Percentiles rank a stretch among this genome's conserved stretches.
Conservation (phyloP, 2,329 filamentous ascomycete genomes). For the Lasiodiplodia gonubiensis region DNA sequence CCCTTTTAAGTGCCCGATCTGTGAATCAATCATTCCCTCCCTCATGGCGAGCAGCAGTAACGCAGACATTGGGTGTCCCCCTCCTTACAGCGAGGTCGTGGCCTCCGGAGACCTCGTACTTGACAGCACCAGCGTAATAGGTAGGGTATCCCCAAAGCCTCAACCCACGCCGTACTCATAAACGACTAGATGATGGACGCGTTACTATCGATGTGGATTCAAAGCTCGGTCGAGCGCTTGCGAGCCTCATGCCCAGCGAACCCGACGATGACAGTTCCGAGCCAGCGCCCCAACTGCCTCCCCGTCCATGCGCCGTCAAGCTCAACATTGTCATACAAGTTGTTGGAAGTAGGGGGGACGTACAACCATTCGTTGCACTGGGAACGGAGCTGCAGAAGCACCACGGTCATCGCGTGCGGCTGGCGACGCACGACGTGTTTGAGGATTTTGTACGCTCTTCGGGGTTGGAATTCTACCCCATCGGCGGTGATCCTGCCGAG, state of each 20-base stretch:
- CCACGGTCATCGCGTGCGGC: conserved; percentile 61
- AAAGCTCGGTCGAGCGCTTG: conserved; percentile 21
- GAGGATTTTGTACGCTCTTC: conserved; percentile 59
- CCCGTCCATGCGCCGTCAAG: background rate
- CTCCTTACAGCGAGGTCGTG: conserved; percentile 11
- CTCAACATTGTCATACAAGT: conserved; percentile 63
- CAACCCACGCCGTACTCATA: background rate
- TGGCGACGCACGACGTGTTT: conserved; percentile 63
- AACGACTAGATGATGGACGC: conserved; percentile 31
- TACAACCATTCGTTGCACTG: conserved; percentile 65
- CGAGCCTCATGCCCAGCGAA: conserved; percentile 12
- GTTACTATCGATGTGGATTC: conserved; percentile 38
- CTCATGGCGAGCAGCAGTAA: background rate
- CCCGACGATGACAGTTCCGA: background rate
- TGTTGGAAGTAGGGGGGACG: conserved; percentile 60
- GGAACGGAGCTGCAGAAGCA: conserved; percentile 55
- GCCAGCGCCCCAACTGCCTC: background rate
- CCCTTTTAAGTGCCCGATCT: background rate
- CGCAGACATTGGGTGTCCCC: background rate
- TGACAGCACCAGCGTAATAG: background rate
- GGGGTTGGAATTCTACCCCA: conserved; percentile 63
- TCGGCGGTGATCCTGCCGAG: conserved; percentile 62
- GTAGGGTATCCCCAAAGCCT: background rate
- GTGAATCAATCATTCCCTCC: background rate
- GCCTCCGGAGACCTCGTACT: background rate